phyloP scores from a whole-genome alignment of 352 stramenopile species.

The Phytophthora quininea region DNA sequence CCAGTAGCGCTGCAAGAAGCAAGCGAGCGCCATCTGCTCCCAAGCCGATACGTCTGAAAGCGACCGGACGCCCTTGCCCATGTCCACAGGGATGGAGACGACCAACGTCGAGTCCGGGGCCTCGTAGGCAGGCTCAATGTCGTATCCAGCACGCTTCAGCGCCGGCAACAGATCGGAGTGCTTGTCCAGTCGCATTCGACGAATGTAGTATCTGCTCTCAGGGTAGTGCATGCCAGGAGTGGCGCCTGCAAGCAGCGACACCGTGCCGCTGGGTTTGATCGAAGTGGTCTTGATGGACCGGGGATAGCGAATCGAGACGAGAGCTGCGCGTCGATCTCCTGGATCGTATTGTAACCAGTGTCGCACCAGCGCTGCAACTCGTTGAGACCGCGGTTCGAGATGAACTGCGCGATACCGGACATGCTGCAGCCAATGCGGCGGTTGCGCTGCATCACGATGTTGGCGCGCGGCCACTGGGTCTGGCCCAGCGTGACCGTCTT shows the following conservation, averaged over 20 bases:
- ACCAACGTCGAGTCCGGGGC: conserved; percentile 79
- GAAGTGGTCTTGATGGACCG: conserved; percentile 94
- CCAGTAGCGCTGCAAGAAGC: conserved; percentile 94
- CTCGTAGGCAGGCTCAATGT: conserved; percentile 78
- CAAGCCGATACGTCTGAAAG: conserved; percentile 88
- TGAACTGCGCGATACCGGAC: conserved; percentile 94
- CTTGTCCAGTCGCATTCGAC: conserved; percentile 86
- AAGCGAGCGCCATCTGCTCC: conserved; percentile 92
- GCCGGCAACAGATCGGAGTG: conserved; percentile 83
- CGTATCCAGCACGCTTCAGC: conserved; percentile 74
- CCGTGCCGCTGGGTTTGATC: conserved; percentile 91
- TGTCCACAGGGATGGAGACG: conserved; percentile 92
- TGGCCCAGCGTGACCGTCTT: conserved; percentile 94
- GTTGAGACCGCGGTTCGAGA: conserved; percentile 76
- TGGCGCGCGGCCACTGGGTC: conserved; percentile 92
- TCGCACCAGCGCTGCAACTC: conserved; percentile 91
- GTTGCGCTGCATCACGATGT: conserved; percentile 93
- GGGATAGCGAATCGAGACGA: conserved; percentile 82
- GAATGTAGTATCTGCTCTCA: conserved; percentile 93
- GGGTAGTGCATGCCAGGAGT: conserved; percentile 95
- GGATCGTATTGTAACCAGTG: conserved; percentile 78
- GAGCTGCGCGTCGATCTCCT: conserved; percentile 71
- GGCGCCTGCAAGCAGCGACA: conserved; percentile 91
- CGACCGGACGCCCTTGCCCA: conserved; percentile 86
- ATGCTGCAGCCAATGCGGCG: conserved; percentile 93